These are phyloP conservation scores for Ochetophila trinervis DNA, from an alignment of 306 rosid species.

Conservation along the genomic window DNA sequence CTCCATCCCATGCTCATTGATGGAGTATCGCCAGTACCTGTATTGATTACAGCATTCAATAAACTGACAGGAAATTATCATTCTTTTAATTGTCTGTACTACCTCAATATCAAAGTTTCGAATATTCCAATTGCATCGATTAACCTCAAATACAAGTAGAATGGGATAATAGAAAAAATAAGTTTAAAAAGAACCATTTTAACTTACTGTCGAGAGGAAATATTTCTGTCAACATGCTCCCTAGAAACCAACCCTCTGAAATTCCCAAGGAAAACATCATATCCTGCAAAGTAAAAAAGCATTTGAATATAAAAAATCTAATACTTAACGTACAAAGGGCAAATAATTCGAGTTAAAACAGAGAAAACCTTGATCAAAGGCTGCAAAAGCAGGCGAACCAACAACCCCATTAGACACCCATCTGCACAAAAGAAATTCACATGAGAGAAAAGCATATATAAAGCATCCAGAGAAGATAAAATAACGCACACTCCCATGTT, in stretches of 20 bases:
- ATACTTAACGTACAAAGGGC: background rate
- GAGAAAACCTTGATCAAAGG: slow-evolving; percentile 84
- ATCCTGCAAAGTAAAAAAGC: slow-evolving; percentile 48
- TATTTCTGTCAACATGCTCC: slow-evolving; percentile 66
- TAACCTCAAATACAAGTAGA: too few species aligned
- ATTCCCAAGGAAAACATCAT: slow-evolving; percentile 84
- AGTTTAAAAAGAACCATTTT: background rate
- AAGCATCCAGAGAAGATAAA: too few species aligned
- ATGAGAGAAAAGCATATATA: slow-evolving; percentile 6
- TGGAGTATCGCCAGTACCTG: slow-evolving; percentile 92
- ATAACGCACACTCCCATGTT: too few species aligned
- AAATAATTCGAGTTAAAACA: slow-evolving; percentile 17
- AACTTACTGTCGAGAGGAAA: slow-evolving; percentile 80
- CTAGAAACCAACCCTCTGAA: slow-evolving; percentile 83
- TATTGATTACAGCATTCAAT: slow-evolving; percentile 21
- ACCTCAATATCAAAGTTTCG: too few species aligned
- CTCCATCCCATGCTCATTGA: slow-evolving; percentile 89
- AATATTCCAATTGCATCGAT: too few species aligned
- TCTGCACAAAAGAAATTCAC: slow-evolving; percentile 35
- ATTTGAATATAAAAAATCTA: slow-evolving; percentile 12
- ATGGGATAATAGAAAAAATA: background rate
- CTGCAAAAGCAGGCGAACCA: slow-evolving; percentile 98
- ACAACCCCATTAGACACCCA: slow-evolving; percentile 98
- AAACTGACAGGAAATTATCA: background rate
- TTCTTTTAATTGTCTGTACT: background rate